Base-by-base conservation (phyloP, 306 rosid species). In the Vigna unguiculata region DNA sequence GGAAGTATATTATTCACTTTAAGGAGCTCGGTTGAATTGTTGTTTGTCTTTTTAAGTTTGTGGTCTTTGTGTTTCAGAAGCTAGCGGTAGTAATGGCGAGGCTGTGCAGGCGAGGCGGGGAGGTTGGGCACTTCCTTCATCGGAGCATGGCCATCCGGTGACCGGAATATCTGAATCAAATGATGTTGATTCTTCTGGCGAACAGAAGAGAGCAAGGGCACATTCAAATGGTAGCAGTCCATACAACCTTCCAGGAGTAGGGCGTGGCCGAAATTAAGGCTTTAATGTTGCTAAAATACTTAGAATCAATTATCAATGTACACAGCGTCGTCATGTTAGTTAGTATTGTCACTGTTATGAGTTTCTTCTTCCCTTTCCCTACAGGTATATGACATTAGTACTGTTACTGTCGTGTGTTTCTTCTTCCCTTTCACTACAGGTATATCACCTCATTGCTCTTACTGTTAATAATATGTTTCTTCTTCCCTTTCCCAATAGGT, bases 51-150 rank as follows among this genome's bases (percentile, higher is more conserved):
- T n/a, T 48, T 55, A 25, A 64, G 32, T 48, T 54, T 77, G 76
- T 54, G 40, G 5, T 43, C 12, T 62, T n/a, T 46, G 24, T 85
- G 60, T 80, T 77, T 43, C 75, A 90, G 96, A 90, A 75, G 78
- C 53, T 47, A 12, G 85, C 47, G 49, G 76, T 36, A 53, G 13
- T 11, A 38, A 82, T 28, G 81, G 88, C 36, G 84, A 77, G 25
- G 61, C 30, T 74, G 87, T 47, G 78, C 86, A 28, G 64, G 54
- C 76, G 1, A 24, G 85, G 36, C 79, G 47, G 53, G 85, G 89
- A 46, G 96, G 86, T 34, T 77, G 85, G 93, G 88, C 88, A 7
- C 93, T 92, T 47, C 96, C 96, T 64, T 85, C 86, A 19, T 71
- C 76, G 1, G 91, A 90, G 80, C 21, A 13, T 14, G 36, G n/a